These are phyloP conservation scores for Ceriops tagal DNA, from an alignment of 345 rosid species.

Conservation along the genomic window DNA sequence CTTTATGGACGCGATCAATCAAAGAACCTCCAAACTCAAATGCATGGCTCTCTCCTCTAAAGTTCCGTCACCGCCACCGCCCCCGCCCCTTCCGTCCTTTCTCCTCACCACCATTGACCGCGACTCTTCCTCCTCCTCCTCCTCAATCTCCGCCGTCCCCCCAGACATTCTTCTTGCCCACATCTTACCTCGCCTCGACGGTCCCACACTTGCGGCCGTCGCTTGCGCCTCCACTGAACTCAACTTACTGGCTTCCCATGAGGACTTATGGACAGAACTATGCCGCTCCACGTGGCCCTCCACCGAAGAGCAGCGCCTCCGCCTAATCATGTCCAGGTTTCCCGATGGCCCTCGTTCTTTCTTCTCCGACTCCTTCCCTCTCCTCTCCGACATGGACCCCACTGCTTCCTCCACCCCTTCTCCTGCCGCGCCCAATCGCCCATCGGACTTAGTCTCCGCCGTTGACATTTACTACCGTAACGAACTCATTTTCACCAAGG, in stretches of 20 bases:
- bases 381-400: constrained; percentile 6
- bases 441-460: constrained; percentile 52
- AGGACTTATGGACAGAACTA: constrained; percentile 48
- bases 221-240: constrained; percentile 55
- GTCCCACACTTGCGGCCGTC: constrained; percentile 56
- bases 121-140: background rate
- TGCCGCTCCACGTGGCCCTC: constrained; percentile 79
- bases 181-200: constrained; percentile 69
- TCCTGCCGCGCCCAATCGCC: constrained; percentile 5
- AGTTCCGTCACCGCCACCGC: too few species aligned
- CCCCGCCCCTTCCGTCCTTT: too few species aligned
- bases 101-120: too few species aligned
- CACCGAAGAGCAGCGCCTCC: constrained; percentile 36
- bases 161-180: constrained; percentile 52
- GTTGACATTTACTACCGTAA: constrained; percentile 55
- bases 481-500: constrained; percentile 45
- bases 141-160: constrained; percentile 42
- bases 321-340: constrained; percentile 37
- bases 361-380: constrained; percentile 58
- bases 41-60: too few species aligned
- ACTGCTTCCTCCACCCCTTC: background rate
- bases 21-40: too few species aligned
- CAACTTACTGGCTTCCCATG: constrained; percentile 41
- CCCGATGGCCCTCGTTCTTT: constrained; percentile 56
- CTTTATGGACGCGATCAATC: too few species aligned